Evolutionary conservation across 73 alveolate genomes (phyloP), one percentile per base, ranked within the genome.

Genomic region (Paramecium sonneborni): DNA sequence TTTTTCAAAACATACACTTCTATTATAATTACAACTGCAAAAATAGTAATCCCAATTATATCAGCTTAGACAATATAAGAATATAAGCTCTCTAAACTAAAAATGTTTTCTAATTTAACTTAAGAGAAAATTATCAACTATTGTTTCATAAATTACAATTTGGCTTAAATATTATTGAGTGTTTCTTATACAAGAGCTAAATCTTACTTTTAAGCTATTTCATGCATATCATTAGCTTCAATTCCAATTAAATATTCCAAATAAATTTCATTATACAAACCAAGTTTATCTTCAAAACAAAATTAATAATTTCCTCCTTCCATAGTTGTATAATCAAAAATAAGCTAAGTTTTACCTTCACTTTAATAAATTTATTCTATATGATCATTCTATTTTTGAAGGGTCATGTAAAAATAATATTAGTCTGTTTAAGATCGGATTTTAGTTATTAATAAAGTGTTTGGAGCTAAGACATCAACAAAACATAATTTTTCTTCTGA

Each of bases 181-280:
- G 30, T 26, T 70, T 23, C 32, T 24, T 70, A 10, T 70, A 70
- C 14, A 26, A 26, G 62, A 30, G 18, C 57, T 32, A 74, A 35
- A 38, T 74, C 87, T 15, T n/a, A 18, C 18, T 70, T 70, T 30
- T 70, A 30, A 24, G 86, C 86, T 70, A 70, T 30, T 32, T 70
- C 32, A 26, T 23, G 44, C 39, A 24, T 70, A 30, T 70, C 86
- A 23, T 24, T 70, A 30, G 39, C 39, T 10, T 70, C 86, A 24
- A 43, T 35, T 4, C 67, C 67, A 74, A 43, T 21, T 38, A 74
- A 74, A 74, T 74, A 74, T 32, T 74, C 87, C 11, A 74, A 74
- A 14, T 28, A 21, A 21, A 74, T 74, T 15, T 74, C 15, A 34
- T 37, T 74, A 12, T 24, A 35, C 11, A 32, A 15, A 2, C 30